Conservation (phyloP, 1,284 basidiomycete genomes). For the Mycosarcoma maydis region DNA sequence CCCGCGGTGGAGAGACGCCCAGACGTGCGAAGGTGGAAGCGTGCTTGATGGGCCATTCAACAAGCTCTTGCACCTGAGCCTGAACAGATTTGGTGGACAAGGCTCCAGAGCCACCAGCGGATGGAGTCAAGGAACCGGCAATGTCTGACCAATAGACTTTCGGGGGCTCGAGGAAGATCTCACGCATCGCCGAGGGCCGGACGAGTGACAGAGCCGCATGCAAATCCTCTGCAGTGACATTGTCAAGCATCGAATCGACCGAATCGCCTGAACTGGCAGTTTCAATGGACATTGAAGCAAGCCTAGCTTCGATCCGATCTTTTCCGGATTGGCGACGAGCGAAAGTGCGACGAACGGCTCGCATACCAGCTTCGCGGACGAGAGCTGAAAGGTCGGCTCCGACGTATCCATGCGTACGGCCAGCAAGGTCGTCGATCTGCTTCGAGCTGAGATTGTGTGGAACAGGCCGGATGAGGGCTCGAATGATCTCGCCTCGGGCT, state of each 20-base stretch:
- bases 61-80: slow-evolving; percentile 56
- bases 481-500: slow-evolving; percentile 83
- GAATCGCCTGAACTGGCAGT: not conserved
- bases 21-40: slow-evolving; percentile 84
- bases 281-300: slow-evolving; percentile 39
- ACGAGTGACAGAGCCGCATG: slow-evolving; percentile 78
- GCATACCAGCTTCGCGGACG: slow-evolving; percentile 89
- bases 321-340: slow-evolving; percentile 17
- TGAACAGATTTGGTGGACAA: slow-evolving; percentile 51
- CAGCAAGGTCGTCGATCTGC: slow-evolving; percentile 77
- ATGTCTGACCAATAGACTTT: slow-evolving; percentile 87
- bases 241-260: slow-evolving; percentile 8
- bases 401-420: slow-evolving; percentile 92
- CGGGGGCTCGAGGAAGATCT: slow-evolving; percentile 86
- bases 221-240: slow-evolving; percentile 73
- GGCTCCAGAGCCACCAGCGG: slow-evolving; percentile 22
- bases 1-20: slow-evolving; percentile 87
- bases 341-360: slow-evolving; percentile 79
- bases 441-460: slow-evolving; percentile 77
- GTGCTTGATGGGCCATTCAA: slow-evolving; percentile 91
- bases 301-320: slow-evolving; percentile 19
- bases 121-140: slow-evolving; percentile 45
- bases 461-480: slow-evolving; percentile 80
- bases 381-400: slow-evolving; percentile 93
- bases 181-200: slow-evolving; percentile 92